Evolutionary conservation across 2,329 filamentous ascomycete species (phyloP), one percentile per base, ranked within the genome.

Genomic region (Aplosporella prunicola): DNA sequence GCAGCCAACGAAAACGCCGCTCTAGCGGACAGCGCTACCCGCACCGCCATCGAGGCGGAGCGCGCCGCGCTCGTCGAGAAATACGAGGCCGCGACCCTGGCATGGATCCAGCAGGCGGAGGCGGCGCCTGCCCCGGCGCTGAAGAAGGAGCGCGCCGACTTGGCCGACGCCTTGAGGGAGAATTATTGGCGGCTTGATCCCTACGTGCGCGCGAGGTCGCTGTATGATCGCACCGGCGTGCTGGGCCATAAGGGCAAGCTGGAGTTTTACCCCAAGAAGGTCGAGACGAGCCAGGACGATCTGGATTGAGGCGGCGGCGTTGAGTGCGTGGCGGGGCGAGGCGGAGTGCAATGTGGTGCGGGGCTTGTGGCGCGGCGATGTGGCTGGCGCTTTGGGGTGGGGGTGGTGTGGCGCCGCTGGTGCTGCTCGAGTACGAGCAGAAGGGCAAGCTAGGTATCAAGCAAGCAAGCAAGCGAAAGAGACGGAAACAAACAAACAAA

Each of bases 181-280:
- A 83, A 83, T 48, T 98, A 96, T 64, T 98, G 91, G 89, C 70
- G 72, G 25, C 60, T 95, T 35, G 91, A 98, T 62, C 86, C 86
- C 0, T 93, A 89, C 57, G 57, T 96, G 20, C 71, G 91, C 25
- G 85, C 88, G 9, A 72, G 80, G 51, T 82, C 79, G n/a, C 62
- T 85, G 43, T 95, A 94, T 50, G 91, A 98, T 58, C 75, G 91
- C 43, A 72, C 71, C 9, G 84, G 87, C 1, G 65, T 91, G 43
- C 69, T 96, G 30, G 64, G 74, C 42, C 62, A 68, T 1, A 76
- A 68, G 9, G 88, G 87, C 1, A 71, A 71, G 52, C 62, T 89
- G 28, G 66, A 83, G 23, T 88, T 84, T 59, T 91, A 93, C 51
- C 69, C 71, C 11, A 47, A 26, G 20, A 35, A 42, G 17, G 45